Conservation (phyloP, 2,329 filamentous ascomycete genomes). For the Mycosphaerella sp. region DNA sequence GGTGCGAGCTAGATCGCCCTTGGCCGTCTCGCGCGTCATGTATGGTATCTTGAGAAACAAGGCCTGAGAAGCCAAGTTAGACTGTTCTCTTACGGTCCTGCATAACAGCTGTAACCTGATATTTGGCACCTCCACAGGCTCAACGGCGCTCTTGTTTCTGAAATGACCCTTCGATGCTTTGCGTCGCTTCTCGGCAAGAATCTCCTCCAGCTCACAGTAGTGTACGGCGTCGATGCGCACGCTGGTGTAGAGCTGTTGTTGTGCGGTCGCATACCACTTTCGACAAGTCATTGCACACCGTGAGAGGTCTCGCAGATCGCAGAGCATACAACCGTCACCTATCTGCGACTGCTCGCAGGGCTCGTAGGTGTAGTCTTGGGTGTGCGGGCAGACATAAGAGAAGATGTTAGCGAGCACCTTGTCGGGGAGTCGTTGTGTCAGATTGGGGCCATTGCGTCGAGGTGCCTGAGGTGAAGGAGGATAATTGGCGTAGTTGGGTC, state of each 20-base stretch:
- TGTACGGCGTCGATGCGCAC: slow-evolving; percentile 91
- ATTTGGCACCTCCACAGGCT: slow-evolving; percentile 72
- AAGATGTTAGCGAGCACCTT: slow-evolving; percentile 73
- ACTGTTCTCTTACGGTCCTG: slow-evolving; percentile 73
- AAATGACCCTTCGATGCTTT: slow-evolving; percentile 34
- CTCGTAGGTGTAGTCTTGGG: slow-evolving; percentile 68
- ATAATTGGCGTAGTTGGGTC: slow-evolving; percentile 18
- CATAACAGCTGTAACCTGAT: slow-evolving; percentile 71
- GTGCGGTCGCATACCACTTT: slow-evolving; percentile 59
- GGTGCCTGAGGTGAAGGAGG: slow-evolving; percentile 11
- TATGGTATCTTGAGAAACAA: slow-evolving; percentile 83
- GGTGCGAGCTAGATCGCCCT: slow-evolving; percentile 75
- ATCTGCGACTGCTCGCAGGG: slow-evolving; percentile 73
- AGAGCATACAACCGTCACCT: slow-evolving; percentile 83
- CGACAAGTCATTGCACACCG: slow-evolving; percentile 69
- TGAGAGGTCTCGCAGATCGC: slow-evolving; percentile 81
- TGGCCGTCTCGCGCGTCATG: slow-evolving; percentile 85
- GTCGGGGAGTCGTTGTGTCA: slow-evolving; percentile 51
- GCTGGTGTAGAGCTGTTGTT: slow-evolving; percentile 63
- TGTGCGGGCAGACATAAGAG: slow-evolving; percentile 74
- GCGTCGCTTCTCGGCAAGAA: slow-evolving; percentile 72
- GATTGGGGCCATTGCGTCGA: slow-evolving; percentile 33
- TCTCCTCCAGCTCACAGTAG: slow-evolving; percentile 82
- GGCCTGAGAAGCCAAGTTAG: slow-evolving; percentile 62
- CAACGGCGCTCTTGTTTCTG: slow-evolving; percentile 62